Evolutionary conservation across 75 land plant species (phyloP), one percentile per base, ranked within the genome.

Genomic region (Chamaecyparis obtusa): DNA sequence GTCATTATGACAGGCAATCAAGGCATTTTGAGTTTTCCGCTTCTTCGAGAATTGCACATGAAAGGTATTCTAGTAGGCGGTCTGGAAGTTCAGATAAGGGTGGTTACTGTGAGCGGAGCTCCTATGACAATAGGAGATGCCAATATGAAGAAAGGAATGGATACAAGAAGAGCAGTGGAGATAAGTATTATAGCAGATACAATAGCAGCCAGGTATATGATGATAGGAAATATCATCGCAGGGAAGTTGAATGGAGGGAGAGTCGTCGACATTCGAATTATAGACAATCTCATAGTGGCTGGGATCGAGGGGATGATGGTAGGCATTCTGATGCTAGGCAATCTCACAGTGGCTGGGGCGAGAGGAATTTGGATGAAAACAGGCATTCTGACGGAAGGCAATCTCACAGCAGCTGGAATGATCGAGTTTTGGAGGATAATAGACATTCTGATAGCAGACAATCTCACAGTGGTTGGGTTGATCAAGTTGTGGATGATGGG

Each of bases 1-100:
- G 39, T 7, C 48, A 64, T 76, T 74, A 88, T 87, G 90, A 90
- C 35, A 86, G 87, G 86, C 92, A 92, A 56, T 91, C 92, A 6
- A 84, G 78, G 9, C 85, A 71, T 89, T 86, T 86, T 36, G 92
- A 91, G 24, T 85, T 90, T 71, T 85, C 91, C 24, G 46, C 83
- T 44, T 54, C 57, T 90, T 89, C 37, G 83, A 83, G 49, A 88
- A 87, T 57, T 85, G 88, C 33, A 15, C 83, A 54, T 72, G 90
- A 86, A 74, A 91, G 90, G 87, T 86, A 84, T 83, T 51, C 90
- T 27, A 79, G 76, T 33, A 83, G 89, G 3, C 7, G 71, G 37
- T 24, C 86, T 55, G 83, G 86, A 33, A 71, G 51, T 27, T 8
- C 55, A 21, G 83, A 67, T 36, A 67, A 84, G 76, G 87, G 86